These are phyloP conservation scores for Luzula sylvatica DNA, from an alignment of 176 grass and related monocot species.

Conservation along the genomic window DNA sequence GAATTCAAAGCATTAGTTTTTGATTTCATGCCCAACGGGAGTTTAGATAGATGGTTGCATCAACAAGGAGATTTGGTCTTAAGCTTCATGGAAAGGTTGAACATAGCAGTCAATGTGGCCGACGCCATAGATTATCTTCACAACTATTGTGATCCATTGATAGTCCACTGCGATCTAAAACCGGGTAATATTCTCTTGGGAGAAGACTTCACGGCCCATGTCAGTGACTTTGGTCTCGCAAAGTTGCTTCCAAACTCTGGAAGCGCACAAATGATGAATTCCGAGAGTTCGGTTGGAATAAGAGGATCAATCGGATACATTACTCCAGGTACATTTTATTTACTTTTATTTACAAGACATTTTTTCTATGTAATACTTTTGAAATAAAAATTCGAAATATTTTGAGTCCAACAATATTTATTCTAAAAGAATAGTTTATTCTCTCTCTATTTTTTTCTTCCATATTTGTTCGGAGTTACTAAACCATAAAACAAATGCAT, in stretches of 20 bases:
- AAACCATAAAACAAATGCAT: too few species aligned
- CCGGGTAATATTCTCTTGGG: slow-evolving; percentile 41
- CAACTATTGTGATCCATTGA: slow-evolving; percentile 9
- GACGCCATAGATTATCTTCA: slow-evolving; percentile 41
- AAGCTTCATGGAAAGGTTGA: slow-evolving; percentile 19
- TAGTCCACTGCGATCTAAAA: slow-evolving; percentile 52
- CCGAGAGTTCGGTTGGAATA: slow-evolving; percentile 9
- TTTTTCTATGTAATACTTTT: too few species aligned
- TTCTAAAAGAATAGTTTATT: too few species aligned
- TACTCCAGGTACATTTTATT: slow-evolving; percentile 24
- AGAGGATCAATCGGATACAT: slow-evolving; percentile 46
- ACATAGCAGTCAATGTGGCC: slow-evolving; percentile 28
- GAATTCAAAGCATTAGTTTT: slow-evolving; percentile 48
- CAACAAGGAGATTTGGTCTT: not conserved
- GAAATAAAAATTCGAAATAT: too few species aligned
- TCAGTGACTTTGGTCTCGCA: slow-evolving; percentile 39
- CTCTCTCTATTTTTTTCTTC: too few species aligned
- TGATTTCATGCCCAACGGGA: slow-evolving; percentile 41
- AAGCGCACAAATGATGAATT: not conserved
- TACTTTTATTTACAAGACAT: not conserved
- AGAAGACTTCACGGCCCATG: slow-evolving; percentile 18
- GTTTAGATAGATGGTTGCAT: slow-evolving; percentile 34
- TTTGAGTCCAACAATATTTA: too few species aligned
- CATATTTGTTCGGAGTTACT: too few species aligned
- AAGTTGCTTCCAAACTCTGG: slow-evolving; percentile 12